A percentile compares a stretch with the other conserved stretches of the same genome.
Evolutionary conservation across 179 eudicot genomes (phyloP).

Genomic region (Sideroxylon spinosum): DNA sequence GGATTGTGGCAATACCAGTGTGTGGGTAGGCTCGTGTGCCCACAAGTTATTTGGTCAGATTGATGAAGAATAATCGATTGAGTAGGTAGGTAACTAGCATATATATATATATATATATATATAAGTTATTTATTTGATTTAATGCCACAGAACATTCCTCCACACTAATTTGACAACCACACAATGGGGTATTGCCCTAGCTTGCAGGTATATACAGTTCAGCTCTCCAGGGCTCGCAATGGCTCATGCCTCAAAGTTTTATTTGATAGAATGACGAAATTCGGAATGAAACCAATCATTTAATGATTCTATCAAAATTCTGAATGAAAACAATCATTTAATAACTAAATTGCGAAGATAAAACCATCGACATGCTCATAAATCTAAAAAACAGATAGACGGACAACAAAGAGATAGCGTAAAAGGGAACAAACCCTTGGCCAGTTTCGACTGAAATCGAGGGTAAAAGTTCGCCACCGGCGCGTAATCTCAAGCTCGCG

Average conservation of each 20-base stretch:
- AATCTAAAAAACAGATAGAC: background rate
- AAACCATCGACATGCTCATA: background rate
- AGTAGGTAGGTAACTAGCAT: background rate
- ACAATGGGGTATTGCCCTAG: background rate
- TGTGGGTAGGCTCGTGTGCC: background rate
- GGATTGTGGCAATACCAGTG: background rate
- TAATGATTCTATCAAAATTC: background rate
- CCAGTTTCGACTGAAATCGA: slow-evolving; percentile 66
- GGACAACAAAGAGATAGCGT: background rate
- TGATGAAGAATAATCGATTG: background rate
- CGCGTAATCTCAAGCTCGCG: slow-evolving; percentile 61
- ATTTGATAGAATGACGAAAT: background rate
- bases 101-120: background rate
- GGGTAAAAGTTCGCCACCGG: slow-evolving; percentile 56
- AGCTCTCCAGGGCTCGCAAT: background rate
- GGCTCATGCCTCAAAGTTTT: background rate
- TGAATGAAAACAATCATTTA: background rate
- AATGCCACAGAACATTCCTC: background rate
- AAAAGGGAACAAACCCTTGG: slow-evolving; percentile 62
- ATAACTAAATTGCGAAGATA: background rate
- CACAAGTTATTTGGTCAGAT: background rate
- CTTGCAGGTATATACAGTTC: background rate
- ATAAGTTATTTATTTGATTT: background rate
- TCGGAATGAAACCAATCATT: background rate
- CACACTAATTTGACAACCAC: background rate